phyloP scores from a whole-genome alignment of 2,329 filamentous ascomycete species.

The Neofusicoccum ribis region DNA sequence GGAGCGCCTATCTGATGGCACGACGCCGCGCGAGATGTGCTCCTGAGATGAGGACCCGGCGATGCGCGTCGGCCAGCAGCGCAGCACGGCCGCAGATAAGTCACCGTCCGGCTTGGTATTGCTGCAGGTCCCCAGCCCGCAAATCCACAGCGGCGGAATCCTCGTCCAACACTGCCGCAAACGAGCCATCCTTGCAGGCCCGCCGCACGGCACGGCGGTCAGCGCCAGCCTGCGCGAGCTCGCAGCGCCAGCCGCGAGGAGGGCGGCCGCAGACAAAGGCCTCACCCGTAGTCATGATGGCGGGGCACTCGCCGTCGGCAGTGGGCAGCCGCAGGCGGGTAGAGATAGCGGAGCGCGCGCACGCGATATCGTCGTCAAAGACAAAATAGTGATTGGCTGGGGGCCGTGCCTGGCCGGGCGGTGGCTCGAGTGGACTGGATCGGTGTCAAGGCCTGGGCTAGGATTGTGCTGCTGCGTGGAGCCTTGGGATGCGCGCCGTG shows the following conservation, averaged over 20 bases:
- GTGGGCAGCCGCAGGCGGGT: conserved; percentile 10
- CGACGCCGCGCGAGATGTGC: not conserved
- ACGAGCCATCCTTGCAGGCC: conserved; percentile 10
- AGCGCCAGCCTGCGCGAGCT: not conserved
- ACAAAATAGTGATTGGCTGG: conserved; percentile 16
- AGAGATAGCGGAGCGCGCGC: conserved; percentile 12
- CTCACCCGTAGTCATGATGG: not conserved
- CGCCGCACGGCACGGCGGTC: not conserved
- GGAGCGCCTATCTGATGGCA: conserved; percentile 8
- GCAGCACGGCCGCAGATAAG: conserved; percentile 15
- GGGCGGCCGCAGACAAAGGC: not conserved
- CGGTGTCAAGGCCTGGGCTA: conserved; percentile 11
- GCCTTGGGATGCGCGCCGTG: conserved; percentile 9
- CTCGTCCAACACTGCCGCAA: not conserved
- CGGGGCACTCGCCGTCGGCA: conserved; percentile 12
- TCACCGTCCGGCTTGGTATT: conserved; percentile 4
- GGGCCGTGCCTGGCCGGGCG: conserved; percentile 14
- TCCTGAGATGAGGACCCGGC: not conserved
- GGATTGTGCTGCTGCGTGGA: conserved; percentile 8
- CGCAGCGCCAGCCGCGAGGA: too few relatives aligned
- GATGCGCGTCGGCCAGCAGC: not conserved
- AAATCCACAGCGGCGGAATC: conserved; percentile 7
- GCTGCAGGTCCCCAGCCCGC: conserved; percentile 16
- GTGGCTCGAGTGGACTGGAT: conserved; percentile 17
- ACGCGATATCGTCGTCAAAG: conserved; percentile 17